Evolutionary conservation across 371 early-diverging fungal species (phyloP), one percentile per base, ranked within the genome.

Genomic region (Mortierella sp.): DNA sequence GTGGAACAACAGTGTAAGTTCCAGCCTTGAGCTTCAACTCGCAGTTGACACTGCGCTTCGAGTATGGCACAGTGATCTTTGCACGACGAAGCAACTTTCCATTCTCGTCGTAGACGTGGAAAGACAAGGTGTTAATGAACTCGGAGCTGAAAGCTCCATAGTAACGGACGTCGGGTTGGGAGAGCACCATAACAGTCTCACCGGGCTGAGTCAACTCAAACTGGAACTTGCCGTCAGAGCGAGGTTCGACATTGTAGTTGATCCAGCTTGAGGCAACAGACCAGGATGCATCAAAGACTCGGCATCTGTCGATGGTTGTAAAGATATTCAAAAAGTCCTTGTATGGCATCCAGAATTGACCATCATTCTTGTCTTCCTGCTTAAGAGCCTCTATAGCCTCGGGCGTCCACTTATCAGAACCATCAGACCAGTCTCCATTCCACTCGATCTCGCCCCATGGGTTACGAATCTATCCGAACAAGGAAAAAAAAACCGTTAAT

Each of bases 361-460:
- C 86, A n/a, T 78, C 86, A 60, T 86, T 62, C 62, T 85, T 84
- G 39, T 85, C 81, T 55, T 63, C 49, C n/a, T 74, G 70, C 37
- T 75, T 65, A 39, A 87, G 74, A 28, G 66, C 51, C 66, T 72
- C 68, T 26, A 80, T 79, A 18, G 81, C 77, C 64, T 84, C 83
- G 18, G 83, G 67, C 0, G 84, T 84, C 85, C 85, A 85, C 57
- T 77, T 78, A 3, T 80, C 75, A 4, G 84, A 84, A 35, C 73
- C 69, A 62, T 85, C 84, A 8, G 85, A 75, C 89, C 87, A 88
- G 43, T 79, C 81, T 1, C 89, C 88, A 59, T 77, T 84, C 83
- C 84, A 83, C 43, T 83, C 83, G 22, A 73, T 64, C 10, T 72
- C 73, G 9, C 83, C 87, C 87, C 89, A 89, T 14, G 91, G 91